Conservation (phyloP, 1,139 yeast genomes). For the Suhomyces anneliseae region DNA sequence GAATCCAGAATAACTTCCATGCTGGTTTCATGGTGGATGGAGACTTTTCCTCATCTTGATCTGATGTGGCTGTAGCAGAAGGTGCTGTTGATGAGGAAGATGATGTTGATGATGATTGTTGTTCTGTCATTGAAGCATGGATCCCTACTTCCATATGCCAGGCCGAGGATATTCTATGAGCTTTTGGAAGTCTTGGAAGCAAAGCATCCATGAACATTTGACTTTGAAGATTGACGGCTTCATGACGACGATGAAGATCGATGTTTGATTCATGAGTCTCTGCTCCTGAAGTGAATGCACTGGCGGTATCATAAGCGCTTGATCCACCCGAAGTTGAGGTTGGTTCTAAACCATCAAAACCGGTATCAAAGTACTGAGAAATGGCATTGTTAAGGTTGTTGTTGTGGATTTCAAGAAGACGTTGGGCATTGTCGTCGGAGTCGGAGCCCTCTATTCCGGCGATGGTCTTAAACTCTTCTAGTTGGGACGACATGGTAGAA, state of each 20-base stretch:
- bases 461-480: constrained; percentile 46
- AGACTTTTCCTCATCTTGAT: constrained; percentile 1
- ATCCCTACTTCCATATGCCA: constrained; percentile 52
- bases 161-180: constrained; percentile 39
- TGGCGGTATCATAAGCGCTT: neutral
- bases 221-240: constrained; percentile 29
- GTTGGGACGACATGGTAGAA: neutral
- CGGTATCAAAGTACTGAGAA: constrained; percentile 51
- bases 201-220: constrained; percentile 37
- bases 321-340: constrained; percentile 1
- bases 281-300: constrained; percentile 10
- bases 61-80: neutral
- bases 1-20: constrained; percentile 35
- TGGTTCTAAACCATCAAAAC: constrained; percentile 33
- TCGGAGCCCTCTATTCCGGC: constrained; percentile 40
- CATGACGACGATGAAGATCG: constrained; percentile 7
- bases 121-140: constrained; percentile 33
- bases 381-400: constrained; percentile 53
- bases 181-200: constrained; percentile 44
- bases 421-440: constrained; percentile 34
- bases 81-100: neutral
- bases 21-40: constrained; percentile 4
- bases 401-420: constrained; percentile 42
- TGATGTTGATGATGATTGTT: neutral
- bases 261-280: constrained; percentile 11